Percentiles rank a stretch among this genome's conserved stretches.
Evolutionary conservation across 1,139 yeast genomes (phyloP).

Genomic region (Saccharomyces hybrid): DNA sequence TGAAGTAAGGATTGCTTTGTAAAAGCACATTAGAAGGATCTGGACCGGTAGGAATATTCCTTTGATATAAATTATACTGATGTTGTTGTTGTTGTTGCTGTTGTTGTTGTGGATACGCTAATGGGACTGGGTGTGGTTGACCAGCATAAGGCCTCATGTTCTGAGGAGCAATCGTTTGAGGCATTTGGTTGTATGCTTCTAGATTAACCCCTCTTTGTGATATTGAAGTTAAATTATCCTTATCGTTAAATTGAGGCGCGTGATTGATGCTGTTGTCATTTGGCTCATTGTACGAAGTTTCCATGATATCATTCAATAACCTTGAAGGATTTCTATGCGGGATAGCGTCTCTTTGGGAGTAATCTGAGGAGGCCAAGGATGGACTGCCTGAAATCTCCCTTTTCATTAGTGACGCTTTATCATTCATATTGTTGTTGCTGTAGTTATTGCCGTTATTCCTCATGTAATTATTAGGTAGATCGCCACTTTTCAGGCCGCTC

Average conservation of each 20-base stretch:
- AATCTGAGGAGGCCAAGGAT: slow-evolving; percentile 5
- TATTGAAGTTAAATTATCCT: slow-evolving; percentile 59
- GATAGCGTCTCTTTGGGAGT: slow-evolving; percentile 1
- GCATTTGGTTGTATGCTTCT: slow-evolving; percentile 13
- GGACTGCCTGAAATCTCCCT: slow-evolving; percentile 3
- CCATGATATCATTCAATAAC: neutral
- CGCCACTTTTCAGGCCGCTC: neutral
- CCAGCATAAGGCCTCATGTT: slow-evolving; percentile 1
- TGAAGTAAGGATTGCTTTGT: slow-evolving; percentile 47
- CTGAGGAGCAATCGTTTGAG: slow-evolving; percentile 1
- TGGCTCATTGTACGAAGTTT: slow-evolving; percentile 1
- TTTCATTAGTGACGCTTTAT: neutral
- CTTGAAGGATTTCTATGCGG: neutral
- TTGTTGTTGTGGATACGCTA: slow-evolving; percentile 6
- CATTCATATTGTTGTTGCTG: neutral
- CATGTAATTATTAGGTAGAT: too few species aligned
- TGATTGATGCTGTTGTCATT: slow-evolving; percentile 4
- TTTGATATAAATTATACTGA: slow-evolving; percentile 3
- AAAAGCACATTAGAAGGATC: slow-evolving; percentile 44
- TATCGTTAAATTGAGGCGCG: slow-evolving; percentile 12
- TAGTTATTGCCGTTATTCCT: neutral
- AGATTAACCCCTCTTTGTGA: slow-evolving; percentile 72
- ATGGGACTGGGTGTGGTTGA: slow-evolving; percentile 4
- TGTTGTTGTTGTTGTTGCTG: slow-evolving; percentile 7
- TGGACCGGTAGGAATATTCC: slow-evolving; percentile 12